Conservation (phyloP, 2,329 filamentous ascomycete species). For the Nannizziopsis arthrosporioides region DNA sequence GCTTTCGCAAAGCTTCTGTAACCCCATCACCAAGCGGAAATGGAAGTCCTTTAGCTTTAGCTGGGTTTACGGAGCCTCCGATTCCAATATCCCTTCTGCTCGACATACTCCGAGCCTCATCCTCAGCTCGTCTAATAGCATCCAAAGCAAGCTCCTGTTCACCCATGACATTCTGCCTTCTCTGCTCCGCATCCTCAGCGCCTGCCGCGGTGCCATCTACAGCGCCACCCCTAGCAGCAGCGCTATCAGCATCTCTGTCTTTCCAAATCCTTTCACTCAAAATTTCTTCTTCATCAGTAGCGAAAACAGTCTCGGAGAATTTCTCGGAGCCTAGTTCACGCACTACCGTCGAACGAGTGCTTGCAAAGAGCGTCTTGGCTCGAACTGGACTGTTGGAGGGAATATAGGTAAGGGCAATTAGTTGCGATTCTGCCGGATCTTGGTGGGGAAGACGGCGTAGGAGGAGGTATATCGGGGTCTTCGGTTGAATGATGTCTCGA, state of each 20-base stretch:
- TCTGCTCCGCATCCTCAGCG: conserved; percentile 17
- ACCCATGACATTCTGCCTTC: conserved; percentile 45
- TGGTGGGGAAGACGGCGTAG: conserved; percentile 37
- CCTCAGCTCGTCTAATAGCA: conserved; percentile 48
- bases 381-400: conserved; percentile 52
- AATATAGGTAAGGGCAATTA: conserved; percentile 50
- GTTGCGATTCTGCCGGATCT: conserved; percentile 23
- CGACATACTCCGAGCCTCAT: conserved; percentile 45
- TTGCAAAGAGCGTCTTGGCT: conserved; percentile 55
- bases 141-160: conserved; percentile 49
- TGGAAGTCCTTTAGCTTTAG: conserved; percentile 35
- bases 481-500: conserved; percentile 41
- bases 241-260: conserved; percentile 40
- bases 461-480: conserved; percentile 49
- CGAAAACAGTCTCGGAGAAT: conserved; percentile 48
- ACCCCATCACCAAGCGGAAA: conserved; percentile 45
- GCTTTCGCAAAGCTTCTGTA: conserved; percentile 37
- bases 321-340: conserved; percentile 51
- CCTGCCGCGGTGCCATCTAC: conserved; percentile 9
- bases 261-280: conserved; percentile 43
- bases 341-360: conserved; percentile 49
- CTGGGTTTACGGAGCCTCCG: conserved; percentile 27
- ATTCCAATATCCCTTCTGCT: conserved; percentile 38
- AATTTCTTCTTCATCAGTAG: conserved; percentile 48
- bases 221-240: conserved; percentile 17